phyloP scores from a whole-genome alignment of 192 early-diverging fungal species.

The Bifiguratus adelaidae region DNA sequence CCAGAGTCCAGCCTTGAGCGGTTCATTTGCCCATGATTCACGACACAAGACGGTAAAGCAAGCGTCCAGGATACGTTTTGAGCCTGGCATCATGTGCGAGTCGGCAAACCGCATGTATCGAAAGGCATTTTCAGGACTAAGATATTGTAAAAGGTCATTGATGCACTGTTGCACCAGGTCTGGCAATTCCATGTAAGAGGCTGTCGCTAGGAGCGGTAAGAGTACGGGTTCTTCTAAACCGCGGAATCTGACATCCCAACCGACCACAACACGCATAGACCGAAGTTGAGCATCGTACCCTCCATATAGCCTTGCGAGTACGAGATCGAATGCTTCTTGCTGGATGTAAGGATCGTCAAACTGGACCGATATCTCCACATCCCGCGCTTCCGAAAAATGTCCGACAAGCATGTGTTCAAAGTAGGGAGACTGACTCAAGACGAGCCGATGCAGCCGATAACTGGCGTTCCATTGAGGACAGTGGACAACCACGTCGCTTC shows the following conservation, averaged over 20 bases:
- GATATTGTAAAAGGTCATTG: conserved; percentile 8
- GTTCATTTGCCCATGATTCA: conserved; percentile 32
- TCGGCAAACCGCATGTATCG: conserved; percentile 32
- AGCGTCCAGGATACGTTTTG: conserved; percentile 30
- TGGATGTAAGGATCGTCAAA: conserved; percentile 40
- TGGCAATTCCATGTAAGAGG: conserved; percentile 36
- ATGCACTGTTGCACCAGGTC: conserved; percentile 28
- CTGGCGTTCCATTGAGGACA: conserved; percentile 28
- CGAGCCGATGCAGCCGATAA: conserved; percentile 39
- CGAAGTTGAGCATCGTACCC: too few relatives aligned
- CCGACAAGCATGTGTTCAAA: conserved; percentile 34
- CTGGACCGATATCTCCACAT: conserved; percentile 17
- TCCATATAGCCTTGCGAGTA: conserved; percentile 36
- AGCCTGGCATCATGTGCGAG: conserved; percentile 21
- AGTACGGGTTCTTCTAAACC: conserved; percentile 25
- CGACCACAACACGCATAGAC: too few relatives aligned
- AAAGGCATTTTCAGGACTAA: conserved; percentile 18
- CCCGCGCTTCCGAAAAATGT: conserved; percentile 25
- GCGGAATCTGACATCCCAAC: too few relatives aligned
- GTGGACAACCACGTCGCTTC: conserved; percentile 30
- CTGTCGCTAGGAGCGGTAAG: conserved; percentile 25
- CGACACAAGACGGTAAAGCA: conserved; percentile 39
- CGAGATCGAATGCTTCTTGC: conserved; percentile 38
- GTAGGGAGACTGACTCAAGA: conserved; percentile 38
- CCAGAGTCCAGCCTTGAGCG: conserved; percentile 18